These are phyloP conservation scores for Cladosporium oxysporum DNA, from an alignment of 2,329 filamentous ascomycete genomes.

Conservation along the genomic window DNA sequence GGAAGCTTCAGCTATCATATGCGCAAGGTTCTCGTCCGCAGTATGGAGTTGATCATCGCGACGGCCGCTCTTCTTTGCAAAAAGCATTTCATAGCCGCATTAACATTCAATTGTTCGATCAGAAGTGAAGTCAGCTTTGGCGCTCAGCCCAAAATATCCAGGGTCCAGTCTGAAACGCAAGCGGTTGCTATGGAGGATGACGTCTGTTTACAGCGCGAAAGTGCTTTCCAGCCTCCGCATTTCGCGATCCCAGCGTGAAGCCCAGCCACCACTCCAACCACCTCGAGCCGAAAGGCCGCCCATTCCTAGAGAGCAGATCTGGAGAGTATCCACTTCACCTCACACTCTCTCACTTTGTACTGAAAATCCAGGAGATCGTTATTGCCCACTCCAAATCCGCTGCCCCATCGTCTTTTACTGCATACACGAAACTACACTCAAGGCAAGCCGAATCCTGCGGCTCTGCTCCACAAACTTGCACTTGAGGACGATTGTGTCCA, in stretches of 20 bases:
- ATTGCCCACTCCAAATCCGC: neutral
- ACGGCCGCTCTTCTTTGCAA: neutral
- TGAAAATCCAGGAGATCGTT: neutral
- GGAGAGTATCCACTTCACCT: constrained; percentile 7
- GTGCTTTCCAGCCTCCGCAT: constrained; percentile 1
- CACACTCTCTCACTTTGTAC: neutral
- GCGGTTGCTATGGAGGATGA: constrained; percentile 6
- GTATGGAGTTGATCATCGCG: no score
- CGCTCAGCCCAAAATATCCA: neutral
- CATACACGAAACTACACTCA: constrained; percentile 1
- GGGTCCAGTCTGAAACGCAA: neutral
- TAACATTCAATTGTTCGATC: neutral
- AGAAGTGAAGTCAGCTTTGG: neutral
- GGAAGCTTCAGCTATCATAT: neutral
- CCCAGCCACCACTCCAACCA: constrained; percentile 15
- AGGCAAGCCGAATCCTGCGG: neutral
- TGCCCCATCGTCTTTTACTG: neutral
- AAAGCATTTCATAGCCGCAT: neutral
- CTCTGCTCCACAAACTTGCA: constrained; percentile 5
- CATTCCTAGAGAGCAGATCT: neutral
- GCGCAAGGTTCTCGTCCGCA: neutral
- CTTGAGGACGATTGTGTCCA: constrained; percentile 23
- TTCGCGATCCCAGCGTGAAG: constrained; percentile 2
- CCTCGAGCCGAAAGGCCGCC: constrained; percentile 7
- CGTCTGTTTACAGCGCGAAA: constrained; percentile 1